These are phyloP conservation scores for Madurella mycetomatis DNA, from an alignment of 2,329 filamentous ascomycete genomes.

Conservation along the genomic window DNA sequence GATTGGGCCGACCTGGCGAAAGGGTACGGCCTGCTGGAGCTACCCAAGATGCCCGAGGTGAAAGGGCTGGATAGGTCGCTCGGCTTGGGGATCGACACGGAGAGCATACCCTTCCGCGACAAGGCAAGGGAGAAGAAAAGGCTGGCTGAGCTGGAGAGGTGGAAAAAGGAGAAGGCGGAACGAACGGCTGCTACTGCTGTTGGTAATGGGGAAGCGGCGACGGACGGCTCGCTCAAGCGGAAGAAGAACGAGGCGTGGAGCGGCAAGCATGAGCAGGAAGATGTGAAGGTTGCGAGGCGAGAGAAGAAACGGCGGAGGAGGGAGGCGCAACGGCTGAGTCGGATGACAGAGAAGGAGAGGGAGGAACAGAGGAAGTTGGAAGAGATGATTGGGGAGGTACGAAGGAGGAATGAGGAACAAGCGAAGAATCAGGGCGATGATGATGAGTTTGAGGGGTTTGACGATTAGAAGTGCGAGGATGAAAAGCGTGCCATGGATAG, in stretches of 20 bases:
- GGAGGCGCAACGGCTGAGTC: slow-evolving; percentile 58
- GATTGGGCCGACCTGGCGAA: slow-evolving; percentile 79
- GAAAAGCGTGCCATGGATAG: neutral
- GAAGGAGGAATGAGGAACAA: slow-evolving; percentile 49
- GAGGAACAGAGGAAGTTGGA: slow-evolving; percentile 59
- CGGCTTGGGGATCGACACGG: slow-evolving; percentile 62
- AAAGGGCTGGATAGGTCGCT: slow-evolving; percentile 60
- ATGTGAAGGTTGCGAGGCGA: slow-evolving; percentile 44
- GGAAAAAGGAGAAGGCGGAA: slow-evolving; percentile 38
- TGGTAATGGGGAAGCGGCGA: slow-evolving; percentile 37
- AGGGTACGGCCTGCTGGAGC: slow-evolving; percentile 78
- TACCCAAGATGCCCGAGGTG: slow-evolving; percentile 92
- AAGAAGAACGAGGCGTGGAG: slow-evolving; percentile 69
- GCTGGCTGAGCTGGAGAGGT: slow-evolving; percentile 49
- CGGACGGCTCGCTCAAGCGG: slow-evolving; percentile 44
- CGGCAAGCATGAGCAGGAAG: slow-evolving; percentile 62
- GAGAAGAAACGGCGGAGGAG: slow-evolving; percentile 37
- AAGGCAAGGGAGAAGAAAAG: slow-evolving; percentile 65
- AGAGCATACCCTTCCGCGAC: slow-evolving; percentile 66
- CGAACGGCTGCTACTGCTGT: slow-evolving; percentile 31
- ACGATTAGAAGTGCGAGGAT: slow-evolving; percentile 33
- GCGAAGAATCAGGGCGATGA: slow-evolving; percentile 25
- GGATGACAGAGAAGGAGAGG: slow-evolving; percentile 68
- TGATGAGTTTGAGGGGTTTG: slow-evolving; percentile 59
- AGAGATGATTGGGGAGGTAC: slow-evolving; percentile 60